Conservation (phyloP, 2,329 filamentous ascomycete genomes). For the Penicillium sp. region DNA sequence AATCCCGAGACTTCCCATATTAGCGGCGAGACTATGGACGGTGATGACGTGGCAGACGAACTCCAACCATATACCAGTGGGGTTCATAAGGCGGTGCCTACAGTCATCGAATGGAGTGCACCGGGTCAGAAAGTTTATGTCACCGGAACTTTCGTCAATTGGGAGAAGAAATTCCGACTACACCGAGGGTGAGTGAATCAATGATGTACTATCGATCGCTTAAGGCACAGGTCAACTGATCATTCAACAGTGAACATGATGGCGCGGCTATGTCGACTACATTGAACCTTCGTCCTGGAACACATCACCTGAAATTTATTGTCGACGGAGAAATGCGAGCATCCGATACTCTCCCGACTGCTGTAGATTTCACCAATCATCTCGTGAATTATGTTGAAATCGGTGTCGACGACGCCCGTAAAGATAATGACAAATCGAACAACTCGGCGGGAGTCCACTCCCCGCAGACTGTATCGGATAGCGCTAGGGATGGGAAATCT, state of each 20-base stretch:
- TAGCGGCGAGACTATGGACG: slow-evolving; percentile 61
- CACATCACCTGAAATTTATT: slow-evolving; percentile 94
- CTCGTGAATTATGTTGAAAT: slow-evolving; percentile 98
- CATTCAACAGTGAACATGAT: slow-evolving; percentile 44
- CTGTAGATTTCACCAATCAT: slow-evolving; percentile 97
- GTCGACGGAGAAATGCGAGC: slow-evolving; percentile 94
- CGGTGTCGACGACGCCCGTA: slow-evolving; percentile 69
- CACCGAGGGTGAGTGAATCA: slow-evolving; percentile 74
- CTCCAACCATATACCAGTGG: slow-evolving; percentile 70
- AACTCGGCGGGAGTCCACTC: slow-evolving; percentile 47
- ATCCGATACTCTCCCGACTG: slow-evolving; percentile 84
- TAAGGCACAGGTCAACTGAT: slow-evolving; percentile 21
- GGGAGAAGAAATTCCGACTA: slow-evolving; percentile 91
- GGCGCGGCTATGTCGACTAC: slow-evolving; percentile 72
- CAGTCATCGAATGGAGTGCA: slow-evolving; percentile 80
- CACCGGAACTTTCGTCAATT: slow-evolving; percentile 95
- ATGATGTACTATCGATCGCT: neutral
- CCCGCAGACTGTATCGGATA: slow-evolving; percentile 48
- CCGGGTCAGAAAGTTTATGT: slow-evolving; percentile 91
- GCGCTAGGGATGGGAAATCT: slow-evolving; percentile 45
- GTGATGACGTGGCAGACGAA: slow-evolving; percentile 79
- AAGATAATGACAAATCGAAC: slow-evolving; percentile 41
- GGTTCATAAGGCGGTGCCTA: slow-evolving; percentile 78
- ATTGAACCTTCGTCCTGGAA: slow-evolving; percentile 85
- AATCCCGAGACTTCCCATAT: slow-evolving; percentile 61